Evolutionary conservation across 2,329 filamentous ascomycete species (phyloP).

Genomic region (Penicillium sp.): DNA sequence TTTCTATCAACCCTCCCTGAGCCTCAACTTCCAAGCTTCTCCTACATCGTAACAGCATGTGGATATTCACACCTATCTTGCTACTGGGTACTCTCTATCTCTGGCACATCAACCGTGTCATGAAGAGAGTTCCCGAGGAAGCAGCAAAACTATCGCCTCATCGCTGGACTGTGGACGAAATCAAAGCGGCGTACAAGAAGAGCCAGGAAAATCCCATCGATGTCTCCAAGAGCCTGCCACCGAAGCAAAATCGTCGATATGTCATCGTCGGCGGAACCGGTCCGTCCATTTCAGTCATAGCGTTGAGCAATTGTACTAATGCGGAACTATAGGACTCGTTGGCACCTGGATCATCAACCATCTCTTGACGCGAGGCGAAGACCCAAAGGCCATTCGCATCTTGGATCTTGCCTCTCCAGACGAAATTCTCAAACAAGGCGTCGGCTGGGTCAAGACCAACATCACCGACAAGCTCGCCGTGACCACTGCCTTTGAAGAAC

Average conservation of each 20-base stretch:
- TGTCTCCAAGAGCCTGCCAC: constrained; percentile 36
- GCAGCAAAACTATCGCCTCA: constrained; percentile 26
- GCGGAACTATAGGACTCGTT: constrained; percentile 50
- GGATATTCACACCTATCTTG: constrained; percentile 7
- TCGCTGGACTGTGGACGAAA: constrained; percentile 38
- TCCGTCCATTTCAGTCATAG: constrained; percentile 16
- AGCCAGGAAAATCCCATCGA: constrained; percentile 31
- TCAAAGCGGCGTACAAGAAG: constrained; percentile 34
- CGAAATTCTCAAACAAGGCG: constrained; percentile 45
- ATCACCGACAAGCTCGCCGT: constrained; percentile 52
- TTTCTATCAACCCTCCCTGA: not conserved
- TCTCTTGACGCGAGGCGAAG: constrained; percentile 55
- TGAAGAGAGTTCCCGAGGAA: constrained; percentile 30
- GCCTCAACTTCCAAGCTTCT: not conserved
- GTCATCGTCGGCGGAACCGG: constrained; percentile 43
- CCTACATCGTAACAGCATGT: constrained; percentile 8
- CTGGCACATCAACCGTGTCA: constrained; percentile 32
- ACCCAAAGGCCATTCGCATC: constrained; percentile 54
- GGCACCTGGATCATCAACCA: constrained; percentile 58
- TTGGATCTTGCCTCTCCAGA: constrained; percentile 53
- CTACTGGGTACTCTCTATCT: constrained; percentile 27
- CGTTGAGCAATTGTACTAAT: constrained; percentile 4
- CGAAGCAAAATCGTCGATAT: constrained; percentile 41
- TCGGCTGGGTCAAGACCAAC: constrained; percentile 52
- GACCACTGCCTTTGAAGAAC: constrained; percentile 47